phyloP scores from a whole-genome alignment of 164 flowering plant species.

The Chimonanthus praecox region DNA sequence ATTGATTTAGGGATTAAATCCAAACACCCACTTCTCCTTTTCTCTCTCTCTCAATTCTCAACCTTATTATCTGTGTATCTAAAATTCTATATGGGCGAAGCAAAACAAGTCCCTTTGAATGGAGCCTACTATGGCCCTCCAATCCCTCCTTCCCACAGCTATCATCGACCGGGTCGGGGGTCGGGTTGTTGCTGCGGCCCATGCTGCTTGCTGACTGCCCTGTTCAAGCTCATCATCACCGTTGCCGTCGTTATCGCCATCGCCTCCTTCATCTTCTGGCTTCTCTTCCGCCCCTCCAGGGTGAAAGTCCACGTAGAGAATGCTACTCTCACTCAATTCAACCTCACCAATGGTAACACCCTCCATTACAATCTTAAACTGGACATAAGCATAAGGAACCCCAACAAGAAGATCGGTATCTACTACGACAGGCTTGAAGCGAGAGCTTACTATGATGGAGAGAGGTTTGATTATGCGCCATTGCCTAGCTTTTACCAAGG shows the following conservation, averaged over 20 bases:
- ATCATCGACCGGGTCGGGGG: conserved; percentile 23
- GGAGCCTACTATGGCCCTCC: conserved; percentile 43
- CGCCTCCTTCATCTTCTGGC: conserved; percentile 39
- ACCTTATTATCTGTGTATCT: too few relatives aligned
- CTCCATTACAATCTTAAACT: conserved; percentile 59
- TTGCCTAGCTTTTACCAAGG: conserved; percentile 54
- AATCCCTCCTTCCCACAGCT: conserved; percentile 30
- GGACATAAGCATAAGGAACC: conserved; percentile 56
- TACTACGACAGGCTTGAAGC: conserved; percentile 68
- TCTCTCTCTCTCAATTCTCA: too few relatives aligned
- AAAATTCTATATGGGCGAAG: conserved; percentile 9
- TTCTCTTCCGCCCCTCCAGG: conserved; percentile 43
- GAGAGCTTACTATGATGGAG: conserved; percentile 38
- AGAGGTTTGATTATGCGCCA: conserved; percentile 24
- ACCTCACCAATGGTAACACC: conserved; percentile 25
- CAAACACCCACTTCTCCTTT: too few relatives aligned
- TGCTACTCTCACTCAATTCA: conserved; percentile 26
- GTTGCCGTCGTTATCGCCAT: conserved; percentile 27
- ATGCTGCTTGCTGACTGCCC: conserved; percentile 14
- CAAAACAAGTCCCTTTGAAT: conserved; percentile 22
- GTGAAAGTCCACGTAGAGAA: conserved; percentile 38
- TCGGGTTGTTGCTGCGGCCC: conserved; percentile 1
- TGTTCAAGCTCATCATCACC: conserved; percentile 25
- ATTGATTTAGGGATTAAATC: too few relatives aligned
- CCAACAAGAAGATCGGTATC: conserved; percentile 61